phyloP scores from a whole-genome alignment of 768 basidiomycete genomes.

The Lactarius sp. region DNA sequence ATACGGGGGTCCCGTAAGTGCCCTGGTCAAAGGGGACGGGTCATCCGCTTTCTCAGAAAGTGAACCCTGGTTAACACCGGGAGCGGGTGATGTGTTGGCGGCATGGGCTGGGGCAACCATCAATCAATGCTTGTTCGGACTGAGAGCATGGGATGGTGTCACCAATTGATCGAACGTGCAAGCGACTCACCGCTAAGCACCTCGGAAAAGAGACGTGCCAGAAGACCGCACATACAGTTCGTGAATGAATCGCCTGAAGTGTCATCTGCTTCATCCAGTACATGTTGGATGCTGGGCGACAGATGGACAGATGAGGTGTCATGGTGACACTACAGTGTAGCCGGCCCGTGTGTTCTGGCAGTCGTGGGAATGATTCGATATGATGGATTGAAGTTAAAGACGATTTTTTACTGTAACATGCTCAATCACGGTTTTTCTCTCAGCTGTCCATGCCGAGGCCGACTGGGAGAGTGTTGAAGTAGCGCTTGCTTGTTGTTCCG shows the following conservation, averaged over 20 bases:
- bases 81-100: neutral
- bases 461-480: neutral
- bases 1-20: neutral
- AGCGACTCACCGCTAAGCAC: neutral
- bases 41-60: neutral
- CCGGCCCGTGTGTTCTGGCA: neutral
- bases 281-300: neutral
- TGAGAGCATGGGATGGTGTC: neutral
- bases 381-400: no score
- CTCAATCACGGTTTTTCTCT: neutral
- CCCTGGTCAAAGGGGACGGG: neutral
- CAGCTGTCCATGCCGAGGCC: neutral
- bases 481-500: neutral
- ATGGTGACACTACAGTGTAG: neutral
- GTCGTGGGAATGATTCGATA: neutral
- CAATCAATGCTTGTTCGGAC: neutral
- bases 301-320: neutral
- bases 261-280: neutral
- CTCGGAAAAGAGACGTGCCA: neutral
- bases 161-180: conserved; percentile 1
- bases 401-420: no score
- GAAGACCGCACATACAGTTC: neutral
- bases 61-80: neutral
- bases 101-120: neutral
- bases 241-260: neutral